Evolutionary conservation across 2,329 filamentous ascomycete genomes (phyloP).

Genomic region (Penicillium sp.): DNA sequence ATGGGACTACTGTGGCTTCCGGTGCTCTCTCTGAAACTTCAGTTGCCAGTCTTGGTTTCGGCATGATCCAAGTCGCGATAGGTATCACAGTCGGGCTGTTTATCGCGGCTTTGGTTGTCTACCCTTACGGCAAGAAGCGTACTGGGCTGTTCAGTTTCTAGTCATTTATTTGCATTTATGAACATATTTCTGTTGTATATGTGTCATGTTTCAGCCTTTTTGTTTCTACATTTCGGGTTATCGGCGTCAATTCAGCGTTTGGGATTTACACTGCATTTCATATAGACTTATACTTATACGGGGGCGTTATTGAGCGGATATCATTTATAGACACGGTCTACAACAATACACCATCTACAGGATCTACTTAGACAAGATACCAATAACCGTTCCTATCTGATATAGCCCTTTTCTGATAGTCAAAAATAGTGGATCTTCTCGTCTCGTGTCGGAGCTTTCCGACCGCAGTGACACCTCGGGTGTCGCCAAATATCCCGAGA

Average conservation of each 20-base stretch:
- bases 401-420: background rate
- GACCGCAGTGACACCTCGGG: slow-evolving; percentile 1
- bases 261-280: slow-evolving; percentile 3
- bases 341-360: background rate
- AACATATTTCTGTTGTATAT: background rate
- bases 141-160: slow-evolving; percentile 50
- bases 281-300: background rate
- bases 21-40: slow-evolving; percentile 31
- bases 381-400: background rate
- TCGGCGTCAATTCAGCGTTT: slow-evolving; percentile 5
- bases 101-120: slow-evolving; percentile 48
- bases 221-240: slow-evolving; percentile 1
- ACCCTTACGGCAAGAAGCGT: slow-evolving; percentile 49
- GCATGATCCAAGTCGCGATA: slow-evolving; percentile 50
- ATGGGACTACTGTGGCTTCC: slow-evolving; percentile 20
- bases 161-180: slow-evolving; percentile 6
- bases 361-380: background rate
- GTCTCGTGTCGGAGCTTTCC: background rate
- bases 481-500: background rate
- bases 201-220: background rate
- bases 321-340: background rate
- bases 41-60: slow-evolving; percentile 49
- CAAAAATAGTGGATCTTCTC: background rate
- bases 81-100: slow-evolving; percentile 52
- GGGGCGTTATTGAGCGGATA: slow-evolving; percentile 3